These are phyloP conservation scores for Gossypium stocksii DNA, from an alignment of 345 rosid genomes.

Conservation along the genomic window DNA sequence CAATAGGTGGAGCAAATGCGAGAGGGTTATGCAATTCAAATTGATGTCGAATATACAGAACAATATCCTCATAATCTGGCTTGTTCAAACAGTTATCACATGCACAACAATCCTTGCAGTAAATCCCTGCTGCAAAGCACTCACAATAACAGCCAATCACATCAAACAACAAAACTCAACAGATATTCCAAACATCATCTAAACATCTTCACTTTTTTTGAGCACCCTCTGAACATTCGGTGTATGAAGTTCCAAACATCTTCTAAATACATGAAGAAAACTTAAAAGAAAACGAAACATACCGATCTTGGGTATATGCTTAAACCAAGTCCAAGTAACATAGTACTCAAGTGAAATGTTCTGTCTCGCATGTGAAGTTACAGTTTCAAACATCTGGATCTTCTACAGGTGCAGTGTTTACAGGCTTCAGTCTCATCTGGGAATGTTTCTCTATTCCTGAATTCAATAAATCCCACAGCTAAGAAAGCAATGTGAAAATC, in stretches of 20 bases:
- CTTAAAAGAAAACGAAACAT: not conserved
- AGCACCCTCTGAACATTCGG: not conserved
- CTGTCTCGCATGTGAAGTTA: slow-evolving; percentile 23
- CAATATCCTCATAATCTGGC: slow-evolving; percentile 36
- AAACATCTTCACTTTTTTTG: no score
- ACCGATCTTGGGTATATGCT: not conserved
- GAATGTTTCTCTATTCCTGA: slow-evolving; percentile 24
- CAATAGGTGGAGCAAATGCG: slow-evolving; percentile 45
- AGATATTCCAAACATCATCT: no score
- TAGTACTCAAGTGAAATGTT: not conserved
- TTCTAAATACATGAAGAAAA: not conserved
- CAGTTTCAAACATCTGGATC: slow-evolving; percentile 49
- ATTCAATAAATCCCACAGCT: not conserved
- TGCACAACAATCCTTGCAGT: slow-evolving; percentile 35
- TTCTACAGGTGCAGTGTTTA: slow-evolving; percentile 41
- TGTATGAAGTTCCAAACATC: not conserved
- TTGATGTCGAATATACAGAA: slow-evolving; percentile 26
- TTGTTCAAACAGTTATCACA: slow-evolving; percentile 25
- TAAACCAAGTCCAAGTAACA: not conserved
- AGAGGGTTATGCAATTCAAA: slow-evolving; percentile 41
- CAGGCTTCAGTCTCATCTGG: slow-evolving; percentile 17
- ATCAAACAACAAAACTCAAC: slow-evolving; percentile 2
- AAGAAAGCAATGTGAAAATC: slow-evolving; percentile 4
- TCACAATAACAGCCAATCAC: slow-evolving; percentile 39
- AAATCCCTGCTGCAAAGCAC: slow-evolving; percentile 39